Percentiles rank a stretch among this genome's conserved stretches.
These are phyloP conservation scores for Vanrija pseudolonga DNA, from an alignment of 1,284 basidiomycete species.

Conservation along the genomic window DNA sequence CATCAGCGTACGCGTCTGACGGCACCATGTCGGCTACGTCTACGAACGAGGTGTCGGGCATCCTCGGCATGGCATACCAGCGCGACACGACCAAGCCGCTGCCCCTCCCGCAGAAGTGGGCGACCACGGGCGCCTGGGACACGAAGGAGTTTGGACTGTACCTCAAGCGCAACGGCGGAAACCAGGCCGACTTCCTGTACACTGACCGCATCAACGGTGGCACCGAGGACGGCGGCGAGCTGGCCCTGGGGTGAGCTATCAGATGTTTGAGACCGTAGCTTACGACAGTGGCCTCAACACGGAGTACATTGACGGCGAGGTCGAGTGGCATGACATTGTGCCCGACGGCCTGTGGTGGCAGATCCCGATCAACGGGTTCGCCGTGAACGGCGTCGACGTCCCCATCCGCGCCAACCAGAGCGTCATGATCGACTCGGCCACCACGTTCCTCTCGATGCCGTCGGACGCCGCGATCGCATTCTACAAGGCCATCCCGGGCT, in stretches of 20 bases:
- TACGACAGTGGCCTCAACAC: too few species aligned
- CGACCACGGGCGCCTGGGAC: constrained; percentile 59
- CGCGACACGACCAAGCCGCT: constrained; percentile 16
- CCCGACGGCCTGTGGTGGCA: neutral
- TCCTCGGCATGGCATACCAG: too few species aligned
- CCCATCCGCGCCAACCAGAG: too few species aligned
- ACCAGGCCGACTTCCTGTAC: too few species aligned
- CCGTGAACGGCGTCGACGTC: too few species aligned
- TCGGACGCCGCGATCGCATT: neutral
- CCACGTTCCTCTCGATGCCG: neutral
- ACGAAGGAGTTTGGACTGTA: constrained; percentile 71
- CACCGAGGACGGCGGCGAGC: too few species aligned
- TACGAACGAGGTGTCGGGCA: neutral
- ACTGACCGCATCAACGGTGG: too few species aligned
- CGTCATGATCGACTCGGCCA: constrained; percentile 4
- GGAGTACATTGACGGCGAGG: too few species aligned
- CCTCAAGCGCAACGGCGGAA: constrained; percentile 56
- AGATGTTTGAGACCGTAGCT: too few species aligned
- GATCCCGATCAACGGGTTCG: too few species aligned
- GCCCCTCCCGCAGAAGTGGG: constrained; percentile 5
- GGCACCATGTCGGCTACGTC: neutral
- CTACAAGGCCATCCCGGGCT: constrained; percentile 1
- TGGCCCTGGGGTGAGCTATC: too few species aligned
- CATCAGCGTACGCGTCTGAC: neutral
- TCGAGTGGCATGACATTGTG: too few species aligned